Conservation (phyloP, 2,329 filamentous ascomycete species). For the Aspergillus piperis region DNA sequence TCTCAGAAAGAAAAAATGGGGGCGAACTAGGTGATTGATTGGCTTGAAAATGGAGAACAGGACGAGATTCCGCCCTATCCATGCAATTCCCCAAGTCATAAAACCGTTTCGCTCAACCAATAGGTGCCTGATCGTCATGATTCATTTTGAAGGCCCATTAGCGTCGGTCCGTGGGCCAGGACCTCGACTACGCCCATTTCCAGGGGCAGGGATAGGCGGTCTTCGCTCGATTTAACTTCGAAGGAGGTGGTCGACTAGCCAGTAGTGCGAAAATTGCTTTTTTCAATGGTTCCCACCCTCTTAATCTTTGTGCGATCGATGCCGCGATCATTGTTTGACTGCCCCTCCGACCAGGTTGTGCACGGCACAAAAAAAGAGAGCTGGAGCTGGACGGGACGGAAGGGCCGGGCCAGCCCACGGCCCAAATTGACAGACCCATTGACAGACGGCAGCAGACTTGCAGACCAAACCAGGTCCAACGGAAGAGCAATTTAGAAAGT, state of each 20-base stretch:
- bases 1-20: conserved; percentile 30
- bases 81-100: conserved; percentile 28
- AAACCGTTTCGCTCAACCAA: conserved; percentile 23
- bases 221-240: not conserved
- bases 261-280: conserved; percentile 1
- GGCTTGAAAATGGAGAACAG: conserved; percentile 22
- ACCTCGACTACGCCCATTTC: conserved; percentile 7
- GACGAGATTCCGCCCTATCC: conserved; percentile 21
- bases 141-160: conserved; percentile 16
- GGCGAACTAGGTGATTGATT: conserved; percentile 36
- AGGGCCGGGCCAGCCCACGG: conserved; percentile 36
- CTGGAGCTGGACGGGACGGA: conserved; percentile 35
- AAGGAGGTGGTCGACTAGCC: not conserved
- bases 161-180: conserved; percentile 7
- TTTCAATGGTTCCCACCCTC: not conserved
- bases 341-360: conserved; percentile 6
- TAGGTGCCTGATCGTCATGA: conserved; percentile 29
- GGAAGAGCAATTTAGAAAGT: conserved; percentile 12
- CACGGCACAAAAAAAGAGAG: conserved; percentile 15
- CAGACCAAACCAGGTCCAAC: not conserved
- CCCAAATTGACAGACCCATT: not conserved
- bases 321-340: not conserved
- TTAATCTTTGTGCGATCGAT: conserved; percentile 5
- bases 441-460: not conserved
- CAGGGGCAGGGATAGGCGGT: conserved; percentile 4